phyloP scores from a whole-genome alignment of 768 basidiomycete genomes.

The Hemileccinum impolitum region DNA sequence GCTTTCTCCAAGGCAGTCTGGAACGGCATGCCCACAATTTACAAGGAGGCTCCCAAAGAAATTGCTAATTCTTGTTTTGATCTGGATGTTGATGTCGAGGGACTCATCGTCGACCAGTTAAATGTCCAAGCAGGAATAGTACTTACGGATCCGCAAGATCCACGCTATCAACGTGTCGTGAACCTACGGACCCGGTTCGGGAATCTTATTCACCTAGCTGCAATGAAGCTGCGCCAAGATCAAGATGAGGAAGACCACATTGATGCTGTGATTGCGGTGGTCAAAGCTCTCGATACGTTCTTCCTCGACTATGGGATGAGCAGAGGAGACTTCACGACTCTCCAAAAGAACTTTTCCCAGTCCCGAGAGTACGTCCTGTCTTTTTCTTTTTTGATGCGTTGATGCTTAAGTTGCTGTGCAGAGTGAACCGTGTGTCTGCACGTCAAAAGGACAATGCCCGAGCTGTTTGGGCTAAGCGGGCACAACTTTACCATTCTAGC shows the following conservation, averaged over 20 bases:
- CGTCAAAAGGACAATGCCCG: slow-evolving; percentile 77
- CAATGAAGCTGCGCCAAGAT: slow-evolving; percentile 57
- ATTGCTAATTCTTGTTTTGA: slow-evolving; percentile 58
- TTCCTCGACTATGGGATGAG: slow-evolving; percentile 69
- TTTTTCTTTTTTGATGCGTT: neutral
- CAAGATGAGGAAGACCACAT: slow-evolving; percentile 77
- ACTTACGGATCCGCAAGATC: slow-evolving; percentile 69
- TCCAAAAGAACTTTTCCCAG: slow-evolving; percentile 48
- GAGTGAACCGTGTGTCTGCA: slow-evolving; percentile 62
- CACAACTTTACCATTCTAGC: slow-evolving; percentile 72
- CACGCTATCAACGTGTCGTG: slow-evolving; percentile 64
- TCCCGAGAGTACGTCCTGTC: slow-evolving; percentile 26
- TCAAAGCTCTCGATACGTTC: slow-evolving; percentile 72
- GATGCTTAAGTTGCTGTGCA: slow-evolving; percentile 21
- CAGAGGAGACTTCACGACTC: slow-evolving; percentile 52
- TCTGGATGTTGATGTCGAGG: slow-evolving; percentile 60
- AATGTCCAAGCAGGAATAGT: slow-evolving; percentile 73
- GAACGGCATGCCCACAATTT: slow-evolving; percentile 70
- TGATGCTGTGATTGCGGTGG: slow-evolving; percentile 75
- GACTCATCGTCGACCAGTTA: slow-evolving; percentile 62
- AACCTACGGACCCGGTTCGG: slow-evolving; percentile 64
- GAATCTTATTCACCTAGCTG: slow-evolving; percentile 61
- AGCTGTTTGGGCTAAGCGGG: slow-evolving; percentile 70
- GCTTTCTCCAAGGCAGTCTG: slow-evolving; percentile 73
- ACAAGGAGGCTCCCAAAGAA: slow-evolving; percentile 54